Base-by-base conservation (phyloP, 2,329 filamentous ascomycete genomes). In the Pseudopyrenochaeta lycopersici region DNA sequence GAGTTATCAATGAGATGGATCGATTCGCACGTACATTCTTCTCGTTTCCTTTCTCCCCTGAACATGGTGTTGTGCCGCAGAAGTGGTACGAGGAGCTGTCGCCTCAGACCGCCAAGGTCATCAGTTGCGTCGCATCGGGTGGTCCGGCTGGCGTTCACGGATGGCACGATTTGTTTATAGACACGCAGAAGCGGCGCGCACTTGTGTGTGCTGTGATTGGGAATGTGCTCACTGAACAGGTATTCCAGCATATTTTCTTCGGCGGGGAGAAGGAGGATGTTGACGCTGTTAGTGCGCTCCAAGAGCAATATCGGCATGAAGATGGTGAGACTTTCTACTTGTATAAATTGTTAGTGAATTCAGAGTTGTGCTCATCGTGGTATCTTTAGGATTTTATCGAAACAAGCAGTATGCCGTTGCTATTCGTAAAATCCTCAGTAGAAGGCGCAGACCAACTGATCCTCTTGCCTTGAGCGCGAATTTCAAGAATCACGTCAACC, bases 161-260 rank as follows among this genome's bases (percentile, higher is more conserved):
- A 0, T 74, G 71, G 72, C 52, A 59, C 7, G 49, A 62, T 1
- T 23, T 75, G 1, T 74, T 74, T 27, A 14, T 44, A 0, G 35
- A 65, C 4, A 17, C 27, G 11, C 21, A 52, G 32, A 67, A 68
- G 46, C 33, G 70, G 7, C 49, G 42, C 2, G 64, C 67, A 3
- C 36, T 74, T 2, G 64, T 70, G 0, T 63, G 56, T 47, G 70
- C 39, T 1, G 59, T 75, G 7, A 58, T 74, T 0, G 68, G 71
- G 1, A 72, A 73, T 18, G 63, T 72, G 7, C 17, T 75, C 3
- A 52, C 61, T 1, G 66, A 75, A 48, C 68, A 74, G 29, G 68
- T 74, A 0, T 68, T 72, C 21, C 41, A 60, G 39, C 65, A 68
- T 44, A 18, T 42, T 0, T 68, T 67, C 35, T 72, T 74, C 31